Base-by-base conservation (phyloP, 768 basidiomycete genomes). In the Termitomyces sp. region DNA sequence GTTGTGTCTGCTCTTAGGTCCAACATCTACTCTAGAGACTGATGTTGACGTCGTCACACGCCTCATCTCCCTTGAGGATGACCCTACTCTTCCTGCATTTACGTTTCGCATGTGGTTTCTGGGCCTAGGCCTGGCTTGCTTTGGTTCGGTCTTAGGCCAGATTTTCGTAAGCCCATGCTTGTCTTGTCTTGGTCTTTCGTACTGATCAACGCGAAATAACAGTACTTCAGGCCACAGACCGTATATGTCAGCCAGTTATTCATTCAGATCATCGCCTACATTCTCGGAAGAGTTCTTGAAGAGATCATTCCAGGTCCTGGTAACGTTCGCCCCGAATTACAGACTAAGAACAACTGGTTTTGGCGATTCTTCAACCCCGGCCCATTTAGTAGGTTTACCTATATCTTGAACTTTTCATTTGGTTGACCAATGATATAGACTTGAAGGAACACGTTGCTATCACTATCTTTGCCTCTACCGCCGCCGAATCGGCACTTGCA, bases 351-450 rank as follows among this genome's bases (percentile, higher is more conserved):
- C 60, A 73, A 70, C 62, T 66, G 57, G 0, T 84, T 72, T 59
- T 85, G 81, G 80, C 68, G 79, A n/a, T 84, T 81, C 65, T 68
- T 85, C 51, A 86, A 86, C 64, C 85, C 84, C 4, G 83, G 84
- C 0, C 82, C 82, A 22, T 86, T 86, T 74, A 86, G 85, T 75
- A 74, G 69, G 68, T 32, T 7, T n/a, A 5, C 18, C 4, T n/a
- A 43, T 26, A 33, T 30, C 37, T 36, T 4, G 18, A 18, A 14
- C 4, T 22, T 3, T 4, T 8, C 20, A 32, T 16, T 22, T 24
- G 4, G 5, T 24, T 36, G 45, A 27, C 10, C 50, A 39, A 27
- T 6, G 3, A 36, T 45, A 13, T 44, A 81, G 79, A 82, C 59
- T 72, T 76, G 65, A 78, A 77, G 65, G 85, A 87, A 63, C 84